Evolutionary conservation across 148 eudicot genomes (phyloP), one percentile per base, ranked within the genome.

Genomic region (Chenopodium berlandieri): DNA sequence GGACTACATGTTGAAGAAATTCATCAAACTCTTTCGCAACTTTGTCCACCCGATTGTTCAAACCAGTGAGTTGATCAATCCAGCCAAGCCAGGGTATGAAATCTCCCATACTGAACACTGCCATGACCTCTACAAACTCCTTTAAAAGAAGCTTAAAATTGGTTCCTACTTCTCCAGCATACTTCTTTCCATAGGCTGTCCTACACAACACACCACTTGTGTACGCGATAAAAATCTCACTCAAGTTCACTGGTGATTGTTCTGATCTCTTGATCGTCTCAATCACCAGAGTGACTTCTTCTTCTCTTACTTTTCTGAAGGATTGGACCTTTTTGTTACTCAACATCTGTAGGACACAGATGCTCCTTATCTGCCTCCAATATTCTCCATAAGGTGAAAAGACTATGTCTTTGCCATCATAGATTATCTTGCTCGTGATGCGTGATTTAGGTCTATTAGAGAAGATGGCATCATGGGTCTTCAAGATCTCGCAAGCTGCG

Each of bases 381-480:
- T 83, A 83, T 23, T 88, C 86, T 2, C 88, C 85, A 48, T 82
- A 81, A 20, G 81, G 79, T 1, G 75, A 27, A 19, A 81, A 78
- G 4, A 77, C 80, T 0, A 87, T 10, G 32, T 87, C 89, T 79
- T 66, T 85, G 13, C 70, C 75, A 52, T 68, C 56, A 23, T 83
- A 81, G 2, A 75, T 40, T 7, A 85, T 77, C 47, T 66, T 80
- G 17, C 9, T 17, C 4, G 68, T 8, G 0, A 70, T 66, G 40
- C 22, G 60, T 22, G 64, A 76, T 7, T 66, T 27, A 63, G 84
- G 83, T 77, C 88, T 83, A 31, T 83, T 83, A 12, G 89, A 83
- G 56, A 87, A 83, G 73, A 78, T 67, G 0, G 86, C 17, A 56
- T 93, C 97, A 81, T 92, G 91, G 17, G 88, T 89, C 85, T 90